These are phyloP conservation scores for Kodamaea jinghongensis DNA, from an alignment of 805 yeast genomes.

Conservation along the genomic window DNA sequence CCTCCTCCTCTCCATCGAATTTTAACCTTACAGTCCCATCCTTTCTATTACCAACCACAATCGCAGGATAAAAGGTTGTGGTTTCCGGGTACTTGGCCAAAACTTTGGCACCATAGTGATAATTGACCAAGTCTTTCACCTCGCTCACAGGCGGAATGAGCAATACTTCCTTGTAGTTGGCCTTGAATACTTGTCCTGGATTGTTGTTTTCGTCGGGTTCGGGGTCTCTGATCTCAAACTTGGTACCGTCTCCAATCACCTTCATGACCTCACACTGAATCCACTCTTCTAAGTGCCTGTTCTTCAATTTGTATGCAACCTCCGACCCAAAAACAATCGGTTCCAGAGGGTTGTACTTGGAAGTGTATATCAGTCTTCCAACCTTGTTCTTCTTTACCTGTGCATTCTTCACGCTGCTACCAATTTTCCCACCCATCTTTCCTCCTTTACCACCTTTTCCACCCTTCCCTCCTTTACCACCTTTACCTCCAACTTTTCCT, in stretches of 20 bases:
- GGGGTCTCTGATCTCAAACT: slow-evolving; percentile 91
- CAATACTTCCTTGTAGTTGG: slow-evolving; percentile 76
- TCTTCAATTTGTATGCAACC: slow-evolving; percentile 80
- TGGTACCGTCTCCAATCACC: slow-evolving; percentile 66
- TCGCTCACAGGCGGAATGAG: slow-evolving; percentile 60
- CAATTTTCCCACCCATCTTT: slow-evolving; percentile 11
- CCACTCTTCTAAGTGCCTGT: slow-evolving; percentile 86
- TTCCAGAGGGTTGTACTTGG: slow-evolving; percentile 58
- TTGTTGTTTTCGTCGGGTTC: slow-evolving; percentile 94
- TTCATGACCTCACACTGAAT: slow-evolving; percentile 88
- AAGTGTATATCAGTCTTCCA: slow-evolving; percentile 49
- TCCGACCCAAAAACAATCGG: slow-evolving; percentile 67
- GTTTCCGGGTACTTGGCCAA: slow-evolving; percentile 96
- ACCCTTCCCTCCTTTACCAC: slow-evolving; percentile 11
- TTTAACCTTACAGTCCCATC: slow-evolving; percentile 75
- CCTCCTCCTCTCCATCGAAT: slow-evolving; percentile 98
- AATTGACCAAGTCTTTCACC: slow-evolving; percentile 43
- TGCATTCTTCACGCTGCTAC: slow-evolving; percentile 10
- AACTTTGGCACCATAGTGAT: slow-evolving; percentile 77
- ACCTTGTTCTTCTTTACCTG: slow-evolving; percentile 19
- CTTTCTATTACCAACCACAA: slow-evolving; percentile 72
- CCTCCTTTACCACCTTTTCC: slow-evolving; percentile 9
- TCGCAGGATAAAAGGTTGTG: slow-evolving; percentile 94
- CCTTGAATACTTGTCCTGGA: slow-evolving; percentile 81
- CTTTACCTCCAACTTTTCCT: slow-evolving; percentile 1